A percentile compares a stretch with the other conserved stretches of the same genome.
These are phyloP conservation scores for Globisporangium acanthophoron DNA, from an alignment of 352 stramenopile species.

Conservation along the genomic window DNA sequence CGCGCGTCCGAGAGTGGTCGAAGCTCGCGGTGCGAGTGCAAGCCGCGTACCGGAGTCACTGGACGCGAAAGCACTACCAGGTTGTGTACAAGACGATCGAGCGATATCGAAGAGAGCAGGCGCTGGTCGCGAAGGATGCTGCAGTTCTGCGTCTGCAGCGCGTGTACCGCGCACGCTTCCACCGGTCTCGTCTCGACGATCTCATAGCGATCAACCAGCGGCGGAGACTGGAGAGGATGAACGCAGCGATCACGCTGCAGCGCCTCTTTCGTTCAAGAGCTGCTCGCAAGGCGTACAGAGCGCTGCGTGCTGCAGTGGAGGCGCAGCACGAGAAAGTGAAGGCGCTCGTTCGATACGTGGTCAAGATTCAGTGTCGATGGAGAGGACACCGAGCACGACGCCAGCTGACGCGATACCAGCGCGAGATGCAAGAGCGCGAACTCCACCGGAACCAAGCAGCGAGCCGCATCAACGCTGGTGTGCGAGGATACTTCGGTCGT, in stretches of 20 bases:
- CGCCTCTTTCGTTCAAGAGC: slow-evolving; percentile 53
- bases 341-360: slow-evolving; percentile 32
- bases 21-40: slow-evolving; percentile 48
- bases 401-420: slow-evolving; percentile 25
- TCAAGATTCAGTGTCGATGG: slow-evolving; percentile 67
- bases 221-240: slow-evolving; percentile 39
- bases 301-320: slow-evolving; percentile 39
- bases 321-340: slow-evolving; percentile 29
- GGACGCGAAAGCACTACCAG: slow-evolving; percentile 36
- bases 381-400: slow-evolving; percentile 37
- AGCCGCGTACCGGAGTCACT: slow-evolving; percentile 57
- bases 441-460: slow-evolving; percentile 31
- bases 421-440: slow-evolving; percentile 27
- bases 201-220: slow-evolving; percentile 62
- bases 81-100: slow-evolving; percentile 60
- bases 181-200: slow-evolving; percentile 65
- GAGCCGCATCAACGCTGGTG: slow-evolving; percentile 57
- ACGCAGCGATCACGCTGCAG: slow-evolving; percentile 51
- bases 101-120: slow-evolving; percentile 48
- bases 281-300: slow-evolving; percentile 43
- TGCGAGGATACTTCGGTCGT: slow-evolving; percentile 56
- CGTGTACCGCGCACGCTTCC: slow-evolving; percentile 53
- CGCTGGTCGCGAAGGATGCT: slow-evolving; percentile 27
- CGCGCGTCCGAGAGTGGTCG: slow-evolving; percentile 30
- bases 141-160: slow-evolving; percentile 46